Percentiles rank a stretch among this genome's conserved stretches.
Conservation (phyloP, 2,329 filamentous ascomycete genomes). For the Scytalidium sp. region DNA sequence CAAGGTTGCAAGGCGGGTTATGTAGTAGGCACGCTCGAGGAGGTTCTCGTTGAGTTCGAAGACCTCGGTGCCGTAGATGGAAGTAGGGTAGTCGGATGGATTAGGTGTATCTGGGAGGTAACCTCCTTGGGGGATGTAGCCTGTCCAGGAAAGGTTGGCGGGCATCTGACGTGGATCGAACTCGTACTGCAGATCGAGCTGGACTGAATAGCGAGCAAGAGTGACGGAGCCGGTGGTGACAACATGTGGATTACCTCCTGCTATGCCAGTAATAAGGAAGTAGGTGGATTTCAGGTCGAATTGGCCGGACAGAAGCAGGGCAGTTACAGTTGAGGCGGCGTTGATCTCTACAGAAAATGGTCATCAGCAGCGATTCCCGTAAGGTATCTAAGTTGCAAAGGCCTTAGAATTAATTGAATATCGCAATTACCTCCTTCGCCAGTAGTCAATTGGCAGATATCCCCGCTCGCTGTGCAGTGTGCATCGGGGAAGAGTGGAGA, state of each 20-base stretch:
- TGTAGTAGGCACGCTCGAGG: slow-evolving; percentile 44
- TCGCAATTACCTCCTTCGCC: slow-evolving; percentile 40
- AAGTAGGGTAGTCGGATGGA: slow-evolving; percentile 45
- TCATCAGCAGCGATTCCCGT: slow-evolving; percentile 9
- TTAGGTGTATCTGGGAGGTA: slow-evolving; percentile 35
- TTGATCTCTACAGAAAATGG: slow-evolving; percentile 61
- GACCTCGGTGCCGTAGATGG: slow-evolving; percentile 64
- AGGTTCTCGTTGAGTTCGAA: slow-evolving; percentile 60
- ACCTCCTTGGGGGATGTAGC: slow-evolving; percentile 64
- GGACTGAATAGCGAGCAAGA: slow-evolving; percentile 65
- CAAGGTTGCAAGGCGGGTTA: slow-evolving; percentile 49
- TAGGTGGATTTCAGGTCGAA: slow-evolving; percentile 67
- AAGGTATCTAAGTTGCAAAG: not conserved
- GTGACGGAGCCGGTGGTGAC: slow-evolving; percentile 64
- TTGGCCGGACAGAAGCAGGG: slow-evolving; percentile 54
- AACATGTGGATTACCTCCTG: slow-evolving; percentile 65
- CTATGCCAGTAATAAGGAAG: slow-evolving; percentile 69
- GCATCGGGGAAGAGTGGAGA: slow-evolving; percentile 62
- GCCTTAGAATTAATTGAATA: not conserved
- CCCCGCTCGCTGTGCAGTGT: slow-evolving; percentile 55
- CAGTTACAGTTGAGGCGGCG: slow-evolving; percentile 61
- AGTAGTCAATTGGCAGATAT: slow-evolving; percentile 63
- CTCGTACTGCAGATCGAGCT: slow-evolving; percentile 73
- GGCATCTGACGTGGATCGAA: slow-evolving; percentile 68
- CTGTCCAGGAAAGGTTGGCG: slow-evolving; percentile 53